Conservation (phyloP, 2,329 filamentous ascomycete genomes). For the Hypoxylon sp. region DNA sequence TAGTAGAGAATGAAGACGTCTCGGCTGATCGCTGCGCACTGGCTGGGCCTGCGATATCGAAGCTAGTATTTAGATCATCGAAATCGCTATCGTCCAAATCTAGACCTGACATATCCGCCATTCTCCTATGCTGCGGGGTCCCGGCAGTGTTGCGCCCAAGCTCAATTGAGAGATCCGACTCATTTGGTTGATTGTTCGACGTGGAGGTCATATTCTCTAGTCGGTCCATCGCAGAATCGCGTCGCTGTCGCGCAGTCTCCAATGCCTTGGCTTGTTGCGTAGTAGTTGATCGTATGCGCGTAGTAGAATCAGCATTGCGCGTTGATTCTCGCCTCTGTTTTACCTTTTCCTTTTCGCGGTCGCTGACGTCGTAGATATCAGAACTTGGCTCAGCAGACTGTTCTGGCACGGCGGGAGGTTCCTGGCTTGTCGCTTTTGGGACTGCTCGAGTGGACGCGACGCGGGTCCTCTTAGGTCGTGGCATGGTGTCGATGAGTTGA, state of each 20-base stretch:
- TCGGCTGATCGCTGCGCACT: slow-evolving; percentile 53
- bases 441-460: slow-evolving; percentile 49
- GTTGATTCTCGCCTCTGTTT: slow-evolving; percentile 47
- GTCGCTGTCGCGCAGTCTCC: slow-evolving; percentile 47
- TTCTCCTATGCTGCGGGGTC: slow-evolving; percentile 49
- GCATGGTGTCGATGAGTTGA: slow-evolving; percentile 45
- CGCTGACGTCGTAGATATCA: slow-evolving; percentile 55
- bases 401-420: slow-evolving; percentile 27
- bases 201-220: slow-evolving; percentile 54
- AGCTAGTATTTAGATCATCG: slow-evolving; percentile 54
- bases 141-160: slow-evolving; percentile 47
- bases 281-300: slow-evolving; percentile 34
- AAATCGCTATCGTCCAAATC: slow-evolving; percentile 55
- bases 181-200: slow-evolving; percentile 40
- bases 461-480: slow-evolving; percentile 50
- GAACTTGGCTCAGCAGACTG: slow-evolving; percentile 41
- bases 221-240: slow-evolving; percentile 53
- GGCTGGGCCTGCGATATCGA: slow-evolving; percentile 49
- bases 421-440: slow-evolving; percentile 45
- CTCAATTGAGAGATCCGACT: slow-evolving; percentile 42
- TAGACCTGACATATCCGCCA: slow-evolving; percentile 52
- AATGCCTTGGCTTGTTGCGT: slow-evolving; percentile 46
- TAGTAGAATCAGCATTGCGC: slow-evolving; percentile 37
- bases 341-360: slow-evolving; percentile 52
- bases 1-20: slow-evolving; percentile 52